Evolutionary conservation across 768 basidiomycete species (phyloP).

Genomic region (Glaciozyma martinii): DNA sequence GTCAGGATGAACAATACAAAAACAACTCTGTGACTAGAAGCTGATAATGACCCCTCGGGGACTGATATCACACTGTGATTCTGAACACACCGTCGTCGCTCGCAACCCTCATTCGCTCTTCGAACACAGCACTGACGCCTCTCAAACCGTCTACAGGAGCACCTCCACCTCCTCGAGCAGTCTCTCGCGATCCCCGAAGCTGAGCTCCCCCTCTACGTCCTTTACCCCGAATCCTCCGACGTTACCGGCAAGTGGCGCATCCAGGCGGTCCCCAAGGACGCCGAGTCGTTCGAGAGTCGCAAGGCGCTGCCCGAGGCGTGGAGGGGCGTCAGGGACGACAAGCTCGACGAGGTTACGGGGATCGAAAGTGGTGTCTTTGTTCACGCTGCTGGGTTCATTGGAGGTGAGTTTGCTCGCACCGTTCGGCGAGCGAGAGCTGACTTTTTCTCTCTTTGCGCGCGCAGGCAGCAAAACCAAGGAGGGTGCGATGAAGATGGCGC

Average conservation of each 20-base stretch:
- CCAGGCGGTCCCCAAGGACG: conserved; percentile 74
- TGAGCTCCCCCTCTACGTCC: conserved; percentile 63
- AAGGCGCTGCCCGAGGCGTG: conserved; percentile 88
- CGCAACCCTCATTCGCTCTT: neutral
- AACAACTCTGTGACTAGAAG: conserved; percentile 4
- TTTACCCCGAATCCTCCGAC: conserved; percentile 75
- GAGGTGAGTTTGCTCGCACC: conserved; percentile 63
- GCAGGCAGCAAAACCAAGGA: conserved; percentile 81
- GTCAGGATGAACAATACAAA: neutral
- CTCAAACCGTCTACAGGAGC: conserved; percentile 51
- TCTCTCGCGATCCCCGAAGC: conserved; percentile 47
- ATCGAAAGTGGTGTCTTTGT: conserved; percentile 81
- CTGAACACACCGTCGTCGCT: neutral
- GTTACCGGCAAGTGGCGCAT: conserved; percentile 61
- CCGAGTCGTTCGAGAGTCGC: conserved; percentile 79
- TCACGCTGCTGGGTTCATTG: conserved; percentile 94
- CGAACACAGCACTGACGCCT: neutral
- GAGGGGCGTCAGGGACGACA: conserved; percentile 83
- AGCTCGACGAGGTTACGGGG: conserved; percentile 60
- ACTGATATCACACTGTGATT: neutral
- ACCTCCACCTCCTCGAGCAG: conserved; percentile 76
- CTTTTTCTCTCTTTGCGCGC: conserved; percentile 4
- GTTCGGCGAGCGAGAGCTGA: conserved; percentile 26
- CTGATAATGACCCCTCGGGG: conserved; percentile 1
- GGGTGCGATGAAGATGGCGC: conserved; percentile 73